Conservation (phyloP, 163 green algal genomes). For the Volvox carteri region DNA sequence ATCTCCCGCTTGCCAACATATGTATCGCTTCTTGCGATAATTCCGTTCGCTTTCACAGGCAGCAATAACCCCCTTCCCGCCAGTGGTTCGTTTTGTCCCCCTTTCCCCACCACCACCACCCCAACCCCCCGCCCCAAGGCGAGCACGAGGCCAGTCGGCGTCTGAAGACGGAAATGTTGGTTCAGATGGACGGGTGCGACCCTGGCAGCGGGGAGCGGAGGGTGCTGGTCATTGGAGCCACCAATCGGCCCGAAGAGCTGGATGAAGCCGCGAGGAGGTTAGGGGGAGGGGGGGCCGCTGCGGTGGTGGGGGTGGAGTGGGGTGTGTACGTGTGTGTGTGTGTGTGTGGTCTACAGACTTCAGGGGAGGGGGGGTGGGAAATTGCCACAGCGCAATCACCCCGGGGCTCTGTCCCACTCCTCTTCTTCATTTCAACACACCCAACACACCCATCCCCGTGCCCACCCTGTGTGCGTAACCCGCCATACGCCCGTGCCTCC, state of each 20-base stretch:
- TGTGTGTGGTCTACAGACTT: too few species aligned
- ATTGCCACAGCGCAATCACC: background rate
- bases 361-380: background rate
- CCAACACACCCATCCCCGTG: background rate
- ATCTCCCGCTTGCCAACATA: too few species aligned
- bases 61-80: too few species aligned
- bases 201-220: slow-evolving; percentile 69
- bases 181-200: slow-evolving; percentile 94
- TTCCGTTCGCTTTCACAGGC: too few species aligned
- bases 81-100: too few species aligned
- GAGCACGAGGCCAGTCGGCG: slow-evolving; percentile 92
- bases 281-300: background rate
- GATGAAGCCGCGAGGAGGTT: slow-evolving; percentile 93
- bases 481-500: background rate
- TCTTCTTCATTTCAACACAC: too few species aligned
- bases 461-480: background rate
- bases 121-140: slow-evolving; percentile 61
- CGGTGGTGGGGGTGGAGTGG: background rate
- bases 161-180: slow-evolving; percentile 91
- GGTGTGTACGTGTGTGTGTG: slow-evolving; percentile 14
- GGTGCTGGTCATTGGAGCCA: slow-evolving; percentile 95
- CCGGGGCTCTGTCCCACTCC: too few species aligned
- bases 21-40: too few species aligned
- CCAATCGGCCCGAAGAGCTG: slow-evolving; percentile 98
- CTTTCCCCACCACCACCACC: background rate